A percentile compares a stretch with the other conserved stretches of the same genome.
These are phyloP conservation scores for Candida succiphila DNA, from an alignment of 805 yeast species.

Conservation along the genomic window DNA sequence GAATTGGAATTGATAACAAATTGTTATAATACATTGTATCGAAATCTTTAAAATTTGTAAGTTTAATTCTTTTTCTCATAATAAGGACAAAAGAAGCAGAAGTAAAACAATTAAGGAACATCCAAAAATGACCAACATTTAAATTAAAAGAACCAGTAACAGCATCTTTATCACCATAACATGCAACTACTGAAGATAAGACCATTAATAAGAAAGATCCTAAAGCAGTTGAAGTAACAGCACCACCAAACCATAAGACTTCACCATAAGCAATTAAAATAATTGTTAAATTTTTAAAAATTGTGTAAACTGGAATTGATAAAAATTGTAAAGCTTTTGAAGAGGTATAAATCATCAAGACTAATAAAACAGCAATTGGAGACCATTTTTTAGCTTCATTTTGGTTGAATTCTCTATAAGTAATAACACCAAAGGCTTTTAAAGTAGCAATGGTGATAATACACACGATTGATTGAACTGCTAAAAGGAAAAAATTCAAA, in stretches of 20 bases:
- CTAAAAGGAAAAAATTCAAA: constrained; percentile 82
- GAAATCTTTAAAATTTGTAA: constrained; percentile 91
- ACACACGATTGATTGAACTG: constrained; percentile 84
- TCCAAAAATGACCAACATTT: constrained; percentile 89
- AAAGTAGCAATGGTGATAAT: constrained; percentile 60
- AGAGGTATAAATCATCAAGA: constrained; percentile 90
- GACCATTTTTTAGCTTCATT: constrained; percentile 94
- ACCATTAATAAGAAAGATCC: constrained; percentile 89
- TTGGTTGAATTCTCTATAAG: constrained; percentile 75
- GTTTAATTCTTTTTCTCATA: constrained; percentile 97
- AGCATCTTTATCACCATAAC: constrained; percentile 56
- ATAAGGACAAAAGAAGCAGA: constrained; percentile 88
- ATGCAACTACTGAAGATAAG: constrained; percentile 90
- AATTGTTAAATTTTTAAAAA: constrained; percentile 94
- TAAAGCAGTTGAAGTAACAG: constrained; percentile 81
- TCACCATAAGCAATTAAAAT: constrained; percentile 97
- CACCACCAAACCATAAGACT: constrained; percentile 93
- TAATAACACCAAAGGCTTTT: constrained; percentile 66
- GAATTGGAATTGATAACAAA: constrained; percentile 83
- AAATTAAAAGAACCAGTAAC: constrained; percentile 29
- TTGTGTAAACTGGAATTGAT: constrained; percentile 92
- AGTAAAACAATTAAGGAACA: constrained; percentile 89
- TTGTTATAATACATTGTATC: constrained; percentile 99
- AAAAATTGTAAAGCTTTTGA: constrained; percentile 90
- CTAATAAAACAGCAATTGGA: constrained; percentile 85